Evolutionary conservation across 371 early-diverging fungal genomes (phyloP), one percentile per base, ranked within the genome.

Genomic region (Phascolomyces articulosus): DNA sequence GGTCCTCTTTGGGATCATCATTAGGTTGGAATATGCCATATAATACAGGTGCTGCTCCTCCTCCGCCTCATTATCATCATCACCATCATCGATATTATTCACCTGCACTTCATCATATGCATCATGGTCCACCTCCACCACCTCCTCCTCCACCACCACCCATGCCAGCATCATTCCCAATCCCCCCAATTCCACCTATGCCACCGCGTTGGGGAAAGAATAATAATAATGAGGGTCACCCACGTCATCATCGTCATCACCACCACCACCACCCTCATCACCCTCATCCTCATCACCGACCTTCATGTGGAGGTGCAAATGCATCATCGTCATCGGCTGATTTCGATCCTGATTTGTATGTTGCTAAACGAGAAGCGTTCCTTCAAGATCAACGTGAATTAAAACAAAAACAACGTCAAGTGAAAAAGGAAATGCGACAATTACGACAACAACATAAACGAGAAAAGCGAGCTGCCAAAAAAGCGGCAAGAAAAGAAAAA

Each of bases 61-160:
- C n/a, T n/a, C n/a, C n/a, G n/a, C n/a, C n/a, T n/a, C n/a, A n/a
- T n/a, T n/a, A 53, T 11, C 54, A 62, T 51, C 49, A 54, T 40
- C 41, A 59, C 24, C 34, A 59, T 47, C 28, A 38, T 41, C 47
- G 47, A 15, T 59, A 40, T 20, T 59, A 59, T 59, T 40, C 60
- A 29, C 47, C 47, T 27, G 41, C 60, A 44, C 11, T 61, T 51
- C 40, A 53, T 55, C 55, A 62, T 55, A 28, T 4, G n/a, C 62
- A 34, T 20, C 38, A 20, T 34, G 29, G 8, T 4, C 65, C 65
- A 20, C 58, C 28, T 20, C 55, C 63, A 41, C 63, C 63, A 11
- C 55, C 55, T 10, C 54, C 62, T 15, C 54, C 62, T 9, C 41
- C 55, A 53, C 11, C 29, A 28, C 26, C 63, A 40, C 40, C 34